Percentiles rank a stretch among this genome's conserved stretches.
Conservation (phyloP, 2,329 filamentous ascomycete genomes). For the Diaporthe amygdali region DNA sequence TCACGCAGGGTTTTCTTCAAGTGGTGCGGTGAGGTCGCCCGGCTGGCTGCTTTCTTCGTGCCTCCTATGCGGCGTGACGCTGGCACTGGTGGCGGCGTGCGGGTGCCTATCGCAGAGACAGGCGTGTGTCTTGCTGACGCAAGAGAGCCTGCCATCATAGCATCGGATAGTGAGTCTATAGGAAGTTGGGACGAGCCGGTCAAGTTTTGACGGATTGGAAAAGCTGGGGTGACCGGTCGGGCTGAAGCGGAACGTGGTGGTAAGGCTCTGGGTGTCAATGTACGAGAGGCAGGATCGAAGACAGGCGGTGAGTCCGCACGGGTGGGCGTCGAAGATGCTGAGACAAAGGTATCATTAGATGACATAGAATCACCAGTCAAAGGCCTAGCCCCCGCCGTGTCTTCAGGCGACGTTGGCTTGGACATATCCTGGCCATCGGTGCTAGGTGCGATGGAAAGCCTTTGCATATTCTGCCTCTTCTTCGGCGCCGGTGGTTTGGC, state of each 20-base stretch:
- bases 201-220: slow-evolving; percentile 19
- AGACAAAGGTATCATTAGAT: slow-evolving; percentile 53
- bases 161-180: slow-evolving; percentile 71
- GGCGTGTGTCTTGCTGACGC: slow-evolving; percentile 64
- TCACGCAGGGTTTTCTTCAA: slow-evolving; percentile 73
- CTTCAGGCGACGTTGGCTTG: not conserved
- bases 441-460: not conserved
- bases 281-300: slow-evolving; percentile 1
- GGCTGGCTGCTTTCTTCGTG: slow-evolving; percentile 41
- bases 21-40: slow-evolving; percentile 51
- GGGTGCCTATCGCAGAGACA: slow-evolving; percentile 28
- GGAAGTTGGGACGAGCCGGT: slow-evolving; percentile 42
- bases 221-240: slow-evolving; percentile 20
- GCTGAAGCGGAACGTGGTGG: slow-evolving; percentile 20
- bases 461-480: slow-evolving; percentile 3
- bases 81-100: slow-evolving; percentile 43
- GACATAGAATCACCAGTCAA: slow-evolving; percentile 39
- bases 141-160: slow-evolving; percentile 77
- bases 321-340: slow-evolving; percentile 35
- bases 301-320: slow-evolving; percentile 17
- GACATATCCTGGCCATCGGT: slow-evolving; percentile 22
- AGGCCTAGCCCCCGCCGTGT: slow-evolving; percentile 14
- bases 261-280: slow-evolving; percentile 28
- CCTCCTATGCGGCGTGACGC: slow-evolving; percentile 36
- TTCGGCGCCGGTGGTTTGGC: slow-evolving; percentile 4